Base-by-base conservation (phyloP, 75 land plant species). In the Selaginella moellendorffii region DNA sequence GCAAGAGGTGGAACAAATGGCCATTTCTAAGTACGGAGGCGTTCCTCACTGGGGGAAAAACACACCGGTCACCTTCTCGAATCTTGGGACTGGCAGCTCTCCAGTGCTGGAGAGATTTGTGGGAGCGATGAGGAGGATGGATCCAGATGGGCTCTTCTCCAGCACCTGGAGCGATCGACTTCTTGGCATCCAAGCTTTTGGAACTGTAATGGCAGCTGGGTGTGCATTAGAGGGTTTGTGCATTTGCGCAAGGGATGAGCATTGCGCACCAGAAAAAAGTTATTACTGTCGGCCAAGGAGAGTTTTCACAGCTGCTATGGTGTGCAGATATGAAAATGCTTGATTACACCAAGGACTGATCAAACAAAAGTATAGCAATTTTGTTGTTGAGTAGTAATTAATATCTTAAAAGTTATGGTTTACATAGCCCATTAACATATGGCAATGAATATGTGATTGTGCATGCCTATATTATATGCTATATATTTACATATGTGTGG, bases 251-350 rank as follows among this genome's bases (percentile, higher is more conserved):
- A 25, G n/a, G 8, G 59, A 56, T 19, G 17, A 2, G 2, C 59
- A 56, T 56, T 56, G 59, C n/a, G 59, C 59, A 8, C 59, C 59
- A 9, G 59, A 56, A 21, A 56, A 56, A 19, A 56, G n/a, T 8
- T 56, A 56, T 56, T 19, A 8, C 21, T 56, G 59, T 24, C 5
- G 59, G 59, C 59, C 21, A 8, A 19, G 59, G 2, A 21, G n/a
- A 21, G 24, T 56, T 9, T 56, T 56, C n/a, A 19, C 5, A 19
- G 21, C 8, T 19, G 59, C 59, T 19, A 5, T 5, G 5, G 59
- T 56, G 2, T 56, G 59, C 19, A 8, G 59, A 5, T 5, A 36
- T 5, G 46, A 36, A 36, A 14, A 14, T n/a, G n/a, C n/a, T n/a
- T n/a, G n/a, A n/a, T n/a, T n/a, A n/a, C n/a, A n/a, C n/a, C n/a